A percentile compares a stretch with the other conserved stretches of the same genome.
phyloP scores from a whole-genome alignment of 768 basidiomycete genomes.

The Tricholoma matsutake region DNA sequence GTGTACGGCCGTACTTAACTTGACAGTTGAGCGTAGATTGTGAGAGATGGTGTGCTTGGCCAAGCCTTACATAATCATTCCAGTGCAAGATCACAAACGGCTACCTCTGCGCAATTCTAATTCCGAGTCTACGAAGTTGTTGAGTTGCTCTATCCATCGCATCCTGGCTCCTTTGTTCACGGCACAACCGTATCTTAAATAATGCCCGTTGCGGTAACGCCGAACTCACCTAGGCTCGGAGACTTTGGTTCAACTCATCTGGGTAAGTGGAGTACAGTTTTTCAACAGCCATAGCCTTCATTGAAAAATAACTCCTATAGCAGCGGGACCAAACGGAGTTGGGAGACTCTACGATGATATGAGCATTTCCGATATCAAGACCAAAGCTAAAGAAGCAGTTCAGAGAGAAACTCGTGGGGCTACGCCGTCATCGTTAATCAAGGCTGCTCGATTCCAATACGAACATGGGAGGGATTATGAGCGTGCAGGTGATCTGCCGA shows the following conservation, averaged over 20 bases:
- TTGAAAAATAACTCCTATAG: conserved; percentile 10
- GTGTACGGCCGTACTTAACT: too few species aligned
- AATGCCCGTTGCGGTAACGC: conserved; percentile 29
- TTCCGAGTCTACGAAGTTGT: too few species aligned
- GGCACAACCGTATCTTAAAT: neutral
- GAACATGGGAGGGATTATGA: conserved; percentile 51
- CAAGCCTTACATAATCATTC: conserved; percentile 13
- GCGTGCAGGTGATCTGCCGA: conserved; percentile 54
- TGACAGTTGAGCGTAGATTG: too few species aligned
- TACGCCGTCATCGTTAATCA: conserved; percentile 59
- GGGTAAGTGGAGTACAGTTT: conserved; percentile 26
- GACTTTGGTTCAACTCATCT: conserved; percentile 27
- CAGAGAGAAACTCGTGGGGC: conserved; percentile 53
- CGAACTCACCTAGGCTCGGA: conserved; percentile 21
- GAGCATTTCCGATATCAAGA: conserved; percentile 42
- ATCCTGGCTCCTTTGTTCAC: conserved; percentile 9
- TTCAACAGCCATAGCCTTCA: conserved; percentile 13
- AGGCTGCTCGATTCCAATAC: conserved; percentile 57
- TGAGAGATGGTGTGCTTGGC: neutral
- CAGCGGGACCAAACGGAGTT: conserved; percentile 24
- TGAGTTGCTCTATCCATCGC: neutral
- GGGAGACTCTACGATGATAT: conserved; percentile 30
- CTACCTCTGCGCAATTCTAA: conserved; percentile 5
- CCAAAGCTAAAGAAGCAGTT: conserved; percentile 43
- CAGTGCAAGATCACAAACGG: conserved; percentile 12